Evolutionary conservation across 164 flowering plant species (phyloP).

Genomic region (Liquidambar formosana): DNA sequence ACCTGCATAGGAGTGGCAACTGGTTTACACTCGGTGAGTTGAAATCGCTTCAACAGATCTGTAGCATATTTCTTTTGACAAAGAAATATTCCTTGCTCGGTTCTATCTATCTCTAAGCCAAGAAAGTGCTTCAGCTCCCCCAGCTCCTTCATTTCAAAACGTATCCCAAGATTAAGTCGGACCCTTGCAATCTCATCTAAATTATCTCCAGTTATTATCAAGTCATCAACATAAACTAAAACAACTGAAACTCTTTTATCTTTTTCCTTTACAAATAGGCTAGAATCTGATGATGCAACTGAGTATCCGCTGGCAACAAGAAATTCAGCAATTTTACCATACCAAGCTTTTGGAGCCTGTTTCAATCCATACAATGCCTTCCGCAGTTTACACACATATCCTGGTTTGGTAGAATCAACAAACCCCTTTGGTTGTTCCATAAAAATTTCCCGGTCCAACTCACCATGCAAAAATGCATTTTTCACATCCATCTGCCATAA

Average conservation of each 20-base stretch:
- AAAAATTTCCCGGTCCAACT: neutral
- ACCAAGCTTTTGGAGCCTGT: constrained; percentile 3
- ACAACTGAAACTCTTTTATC: neutral
- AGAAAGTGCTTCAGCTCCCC: constrained; percentile 12
- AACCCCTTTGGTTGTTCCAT: neutral
- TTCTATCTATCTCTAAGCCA: constrained; percentile 12
- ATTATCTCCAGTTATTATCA: constrained; percentile 17
- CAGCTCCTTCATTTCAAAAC: constrained; percentile 18
- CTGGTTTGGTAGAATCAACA: neutral
- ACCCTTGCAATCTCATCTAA: neutral
- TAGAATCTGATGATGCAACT: neutral
- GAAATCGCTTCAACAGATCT: neutral
- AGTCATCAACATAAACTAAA: constrained; percentile 17
- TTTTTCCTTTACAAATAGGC: constrained; percentile 6
- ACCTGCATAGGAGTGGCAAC: constrained; percentile 7
- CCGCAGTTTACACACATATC: constrained; percentile 4
- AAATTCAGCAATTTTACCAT: neutral
- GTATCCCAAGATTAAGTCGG: neutral
- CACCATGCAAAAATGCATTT: neutral
- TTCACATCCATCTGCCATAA: neutral
- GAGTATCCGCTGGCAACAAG: neutral
- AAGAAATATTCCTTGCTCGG: constrained; percentile 8
- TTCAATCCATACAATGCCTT: neutral
- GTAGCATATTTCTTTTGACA: constrained; percentile 12
- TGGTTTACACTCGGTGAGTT: constrained; percentile 1